phyloP scores from a whole-genome alignment of 148 eudicot species.

The Cornus controversa region DNA sequence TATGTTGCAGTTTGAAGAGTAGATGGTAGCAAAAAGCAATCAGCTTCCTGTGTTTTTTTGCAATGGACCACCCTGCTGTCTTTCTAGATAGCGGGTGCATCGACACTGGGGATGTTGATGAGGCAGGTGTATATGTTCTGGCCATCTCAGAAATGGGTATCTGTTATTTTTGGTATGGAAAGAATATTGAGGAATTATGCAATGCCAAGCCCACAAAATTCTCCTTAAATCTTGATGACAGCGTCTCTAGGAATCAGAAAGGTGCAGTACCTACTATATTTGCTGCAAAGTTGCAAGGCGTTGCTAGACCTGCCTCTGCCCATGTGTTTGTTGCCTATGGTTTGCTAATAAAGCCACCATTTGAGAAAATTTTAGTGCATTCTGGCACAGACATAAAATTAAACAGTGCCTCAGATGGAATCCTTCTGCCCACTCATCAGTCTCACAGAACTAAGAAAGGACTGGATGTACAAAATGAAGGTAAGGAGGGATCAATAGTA shows the following conservation, averaged over 20 bases:
- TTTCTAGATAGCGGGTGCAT: constrained; percentile 56
- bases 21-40: constrained; percentile 78
- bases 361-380: constrained; percentile 72
- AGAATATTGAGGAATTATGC: constrained; percentile 57
- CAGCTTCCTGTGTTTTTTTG: constrained; percentile 69
- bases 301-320: constrained; percentile 43
- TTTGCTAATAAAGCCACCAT: constrained; percentile 68
- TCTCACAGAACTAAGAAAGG: constrained; percentile 60
- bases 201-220: constrained; percentile 71
- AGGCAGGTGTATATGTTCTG: constrained; percentile 53
- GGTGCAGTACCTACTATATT: constrained; percentile 58
- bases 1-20: constrained; percentile 82
- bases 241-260: constrained; percentile 39
- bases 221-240: constrained; percentile 41
- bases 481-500: constrained; percentile 34
- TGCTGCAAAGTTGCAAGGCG: constrained; percentile 67
- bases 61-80: constrained; percentile 95
- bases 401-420: constrained; percentile 53
- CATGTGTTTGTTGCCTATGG: constrained; percentile 79
- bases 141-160: constrained; percentile 87
- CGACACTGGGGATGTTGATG: constrained; percentile 43
- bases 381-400: constrained; percentile 63
- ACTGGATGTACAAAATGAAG: constrained; percentile 43
- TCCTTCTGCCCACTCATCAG: constrained; percentile 64
- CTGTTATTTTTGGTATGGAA: constrained; percentile 84